Evolutionary conservation across 1,284 basidiomycete genomes (phyloP), one percentile per base, ranked within the genome.

Genomic region (Austroboletus rostrupii): DNA sequence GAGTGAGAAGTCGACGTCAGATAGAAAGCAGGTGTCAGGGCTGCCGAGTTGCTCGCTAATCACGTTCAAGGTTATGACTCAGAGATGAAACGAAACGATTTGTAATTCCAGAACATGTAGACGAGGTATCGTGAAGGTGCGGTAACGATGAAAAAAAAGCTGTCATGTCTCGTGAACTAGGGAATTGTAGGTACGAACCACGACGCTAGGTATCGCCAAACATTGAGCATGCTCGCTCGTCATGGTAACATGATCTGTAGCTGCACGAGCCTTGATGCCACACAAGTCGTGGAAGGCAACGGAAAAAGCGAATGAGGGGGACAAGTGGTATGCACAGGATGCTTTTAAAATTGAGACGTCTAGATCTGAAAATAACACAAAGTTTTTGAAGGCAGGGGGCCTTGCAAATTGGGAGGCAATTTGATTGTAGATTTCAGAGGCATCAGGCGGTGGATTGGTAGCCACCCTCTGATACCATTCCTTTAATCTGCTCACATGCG

Each of bases 251-350:
- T 53, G 46, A 35, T 75, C 23, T 26, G 23, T 72, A 13, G 61
- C 56, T 7, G 66, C 58, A 8, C 64, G 60, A 0, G 74, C 76
- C 58, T 83, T 81, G 65, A 82, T 75, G 8, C 48, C 43, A 50
- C 77, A 80, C 2, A 81, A 49, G 1, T 70, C 67, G 14, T 52
- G 57, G 48, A 77, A 80, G 0, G 79, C 79, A 21, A 80, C 69
- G 1, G 52, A 51, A 53, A 80, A 79, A 0, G 62, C 76, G 48
- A 81, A 80, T 0, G 10, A 32, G 0, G 54, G 20, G 1, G 46
- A 49, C 5, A 50, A 53, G 0, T 16, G 31, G 38, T 74, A 74
- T 0, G 80, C 79, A 38, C 69, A 76, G 0, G 80, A 80, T 0
- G 79, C 80, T 56, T 76, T 80, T 19, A 82, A 54, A 13, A 61